Evolutionary conservation across 169 alveolate species (phyloP).

Genomic region (Cryptosporidium xiaoi): DNA sequence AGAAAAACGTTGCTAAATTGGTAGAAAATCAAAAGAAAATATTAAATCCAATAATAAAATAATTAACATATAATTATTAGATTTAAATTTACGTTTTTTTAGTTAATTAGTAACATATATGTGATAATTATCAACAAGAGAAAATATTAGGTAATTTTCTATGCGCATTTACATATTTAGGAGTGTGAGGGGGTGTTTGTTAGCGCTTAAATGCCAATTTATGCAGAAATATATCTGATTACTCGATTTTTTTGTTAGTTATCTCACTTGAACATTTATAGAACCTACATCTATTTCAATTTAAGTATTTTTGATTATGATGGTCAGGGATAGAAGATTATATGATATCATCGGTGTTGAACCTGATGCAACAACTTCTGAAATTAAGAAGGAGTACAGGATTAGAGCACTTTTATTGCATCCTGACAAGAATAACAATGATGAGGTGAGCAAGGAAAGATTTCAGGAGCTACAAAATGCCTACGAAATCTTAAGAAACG

Average conservation of each 20-base stretch:
- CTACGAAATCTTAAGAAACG: constrained; percentile 84
- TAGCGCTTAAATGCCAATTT: no score
- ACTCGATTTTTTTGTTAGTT: no score
- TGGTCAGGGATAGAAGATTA: constrained; percentile 52
- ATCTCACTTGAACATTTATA: no score
- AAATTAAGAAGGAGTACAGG: constrained; percentile 84
- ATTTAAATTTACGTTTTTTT: background rate
- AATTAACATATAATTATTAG: background rate
- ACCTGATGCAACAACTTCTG: constrained; percentile 79
- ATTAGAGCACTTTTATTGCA: constrained; percentile 81
- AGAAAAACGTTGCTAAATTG: constrained; percentile 3
- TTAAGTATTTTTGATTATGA: background rate
- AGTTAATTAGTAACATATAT: no score
- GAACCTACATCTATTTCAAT: background rate
- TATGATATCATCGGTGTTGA: constrained; percentile 72
- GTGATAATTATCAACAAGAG: no score
- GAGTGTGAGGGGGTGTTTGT: no score
- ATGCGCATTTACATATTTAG: no score
- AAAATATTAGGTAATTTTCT: no score
- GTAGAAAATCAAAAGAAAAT: constrained; percentile 17
- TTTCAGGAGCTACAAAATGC: constrained; percentile 85
- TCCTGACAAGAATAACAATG: constrained; percentile 89
- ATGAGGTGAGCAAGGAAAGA: constrained; percentile 80
- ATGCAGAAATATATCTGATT: no score
- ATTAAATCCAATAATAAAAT: background rate